phyloP scores from a whole-genome alignment of 768 basidiomycete genomes.

The Phylloporus sp. region DNA sequence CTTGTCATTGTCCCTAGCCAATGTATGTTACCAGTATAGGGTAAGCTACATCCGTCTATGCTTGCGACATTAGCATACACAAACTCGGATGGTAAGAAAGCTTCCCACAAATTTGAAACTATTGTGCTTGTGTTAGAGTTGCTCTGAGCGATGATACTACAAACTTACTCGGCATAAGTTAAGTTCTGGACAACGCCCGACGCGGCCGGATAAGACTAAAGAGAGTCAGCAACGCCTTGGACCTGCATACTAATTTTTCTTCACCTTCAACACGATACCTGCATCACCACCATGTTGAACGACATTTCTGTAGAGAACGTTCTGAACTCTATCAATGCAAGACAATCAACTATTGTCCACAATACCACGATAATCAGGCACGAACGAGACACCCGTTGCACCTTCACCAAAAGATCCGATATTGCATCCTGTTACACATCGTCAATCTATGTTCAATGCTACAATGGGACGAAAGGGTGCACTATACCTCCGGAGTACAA shows the following conservation, averaged over 20 bases:
- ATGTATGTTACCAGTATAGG: slow-evolving; percentile 9
- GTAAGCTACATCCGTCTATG: neutral
- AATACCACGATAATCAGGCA: neutral
- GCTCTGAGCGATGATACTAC: neutral
- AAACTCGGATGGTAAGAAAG: neutral
- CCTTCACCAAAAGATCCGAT: slow-evolving; percentile 9
- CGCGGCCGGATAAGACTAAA: slow-evolving; percentile 9
- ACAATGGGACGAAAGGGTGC: neutral
- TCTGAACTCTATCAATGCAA: neutral
- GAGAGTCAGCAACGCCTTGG: neutral
- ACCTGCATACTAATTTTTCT: neutral
- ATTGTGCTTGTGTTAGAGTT: neutral
- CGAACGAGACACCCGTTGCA: neutral
- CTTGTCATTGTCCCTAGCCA: too few relatives aligned
- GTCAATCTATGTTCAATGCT: neutral
- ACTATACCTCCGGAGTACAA: slow-evolving; percentile 4
- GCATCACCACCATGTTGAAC: neutral
- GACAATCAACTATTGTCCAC: neutral
- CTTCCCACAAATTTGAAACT: slow-evolving; percentile 13
- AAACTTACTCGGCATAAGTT: slow-evolving; percentile 11
- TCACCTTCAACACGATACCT: slow-evolving; percentile 10
- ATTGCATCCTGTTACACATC: slow-evolving; percentile 11
- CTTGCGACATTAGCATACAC: neutral
- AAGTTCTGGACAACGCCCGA: slow-evolving; percentile 8
- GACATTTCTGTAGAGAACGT: slow-evolving; percentile 11